Base-by-base conservation (phyloP, 1,139 yeast genomes). In the Suzukiozyma palmioleophila region DNA sequence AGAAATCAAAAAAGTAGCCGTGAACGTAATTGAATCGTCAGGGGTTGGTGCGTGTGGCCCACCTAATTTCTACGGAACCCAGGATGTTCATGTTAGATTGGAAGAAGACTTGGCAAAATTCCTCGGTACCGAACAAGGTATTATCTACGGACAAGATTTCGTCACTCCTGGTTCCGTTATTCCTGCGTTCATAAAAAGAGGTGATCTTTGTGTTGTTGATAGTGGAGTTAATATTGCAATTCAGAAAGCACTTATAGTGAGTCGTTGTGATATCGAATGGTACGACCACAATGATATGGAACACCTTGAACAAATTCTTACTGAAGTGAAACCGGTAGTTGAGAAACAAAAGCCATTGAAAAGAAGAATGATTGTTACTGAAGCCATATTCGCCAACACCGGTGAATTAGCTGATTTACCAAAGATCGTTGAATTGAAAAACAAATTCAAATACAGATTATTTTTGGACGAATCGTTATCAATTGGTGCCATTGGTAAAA, bases 11-110 rank as follows among this genome's bases (percentile, higher is more conserved):
- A 60, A 69, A n/a, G 75, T 71, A 13, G 89, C 92, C 4, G 71
- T 75, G 42, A 59, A 66, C 24, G 74, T 80, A 25, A 81, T 92
- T 45, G 69, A 71, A 35, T 70, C 72, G 41, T 80, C 85, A 42
- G 99, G 99, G 55, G 97, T 92, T 38, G 98, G 99, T 47, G 94
- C 97, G 1, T 92, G 99, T 69, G 97, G 97, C 24, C 97, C 99
- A 2, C 96, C 97, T 32, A 95, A 95, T 44, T 92, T 92, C 53
- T 92, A 90, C 61, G 99, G 98, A 44, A 85, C 92, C 47, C 97
- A 89, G 62, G 97, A 89, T 57, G 89, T 83, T 28, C 98, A 92
- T 56, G 83, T 82, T 43, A 73, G 84, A 51, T 73, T 88, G 46
- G 96, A 90, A 59, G 81, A 81, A 51, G 84, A 81, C 48, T 66